Conservation (phyloP, 1,284 basidiomycete species). For the Trametes polyzona region DNA sequence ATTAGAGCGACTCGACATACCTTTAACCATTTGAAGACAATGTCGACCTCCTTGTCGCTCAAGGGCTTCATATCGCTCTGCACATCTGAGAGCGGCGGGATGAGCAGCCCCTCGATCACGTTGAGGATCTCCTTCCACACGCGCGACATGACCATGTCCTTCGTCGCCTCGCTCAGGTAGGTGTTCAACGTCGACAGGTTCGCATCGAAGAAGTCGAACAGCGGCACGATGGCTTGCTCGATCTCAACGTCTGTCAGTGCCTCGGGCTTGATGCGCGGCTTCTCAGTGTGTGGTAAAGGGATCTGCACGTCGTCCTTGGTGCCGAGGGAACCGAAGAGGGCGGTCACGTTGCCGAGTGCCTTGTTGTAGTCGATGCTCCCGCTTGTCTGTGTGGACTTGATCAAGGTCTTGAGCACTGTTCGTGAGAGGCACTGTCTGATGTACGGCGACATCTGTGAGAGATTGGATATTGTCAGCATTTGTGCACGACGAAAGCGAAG, state of each 20-base stretch:
- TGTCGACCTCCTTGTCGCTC: conserved; percentile 94
- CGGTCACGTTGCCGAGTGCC: conserved; percentile 79
- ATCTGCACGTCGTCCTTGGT: conserved; percentile 70
- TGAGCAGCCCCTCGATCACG: conserved; percentile 87
- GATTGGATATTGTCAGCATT: neutral
- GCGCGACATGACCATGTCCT: conserved; percentile 91
- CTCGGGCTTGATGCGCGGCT: conserved; percentile 70
- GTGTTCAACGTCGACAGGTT: conserved; percentile 94
- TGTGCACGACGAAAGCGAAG: neutral
- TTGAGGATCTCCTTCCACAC: conserved; percentile 97
- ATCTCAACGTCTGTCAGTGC: conserved; percentile 92
- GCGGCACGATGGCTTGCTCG: conserved; percentile 88
- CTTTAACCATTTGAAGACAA: conserved; percentile 98
- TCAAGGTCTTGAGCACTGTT: conserved; percentile 72
- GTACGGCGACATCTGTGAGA: conserved; percentile 86
- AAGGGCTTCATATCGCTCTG: conserved; percentile 90
- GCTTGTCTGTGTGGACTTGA: conserved; percentile 61
- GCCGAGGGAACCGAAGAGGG: conserved; percentile 78
- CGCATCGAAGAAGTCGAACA: conserved; percentile 97
- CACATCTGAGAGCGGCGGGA: conserved; percentile 91
- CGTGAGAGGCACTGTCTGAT: conserved; percentile 90
- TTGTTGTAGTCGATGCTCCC: conserved; percentile 82
- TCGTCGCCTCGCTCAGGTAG: conserved; percentile 82
- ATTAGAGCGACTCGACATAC: conserved; percentile 44
- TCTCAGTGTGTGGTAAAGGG: conserved; percentile 74